Evolutionary conservation across 2,329 filamentous ascomycete genomes (phyloP), one percentile per base, ranked within the genome.

Genomic region (Aureobasidium subglaciale): DNA sequence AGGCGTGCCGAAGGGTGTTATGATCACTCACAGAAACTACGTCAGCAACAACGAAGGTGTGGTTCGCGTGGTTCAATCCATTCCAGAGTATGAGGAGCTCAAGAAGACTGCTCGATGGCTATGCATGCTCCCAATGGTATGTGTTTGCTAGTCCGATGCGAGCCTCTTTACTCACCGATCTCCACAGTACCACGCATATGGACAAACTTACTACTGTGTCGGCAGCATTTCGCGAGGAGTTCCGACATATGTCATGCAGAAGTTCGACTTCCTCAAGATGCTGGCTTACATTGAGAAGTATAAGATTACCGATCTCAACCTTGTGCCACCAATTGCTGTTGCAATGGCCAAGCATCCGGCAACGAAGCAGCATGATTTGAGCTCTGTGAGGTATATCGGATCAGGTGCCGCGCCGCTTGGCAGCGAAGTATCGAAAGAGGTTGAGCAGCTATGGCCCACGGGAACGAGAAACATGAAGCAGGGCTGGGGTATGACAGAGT

Each of bases 401-500:
- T 81, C 75, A 50, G 88, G 88, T 30, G 88, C 87, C 1, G 88
- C 89, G 6, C 88, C 88, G 1, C 63, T 76, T 13, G 72, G 72
- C 6, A 60, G 66, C 25, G 73, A 76, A 58, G 65, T 71, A 0
- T 67, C 65, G 34, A 63, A 59, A 7, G 82, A 85, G 60, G 78
- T 83, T 9, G 78, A 86, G 65, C 76, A 72, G 57, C 64, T 84
- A 56, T 83, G 83, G 75, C 69, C 72, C 1, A 65, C 61, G 1
- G 72, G 75, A 13, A 64, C 69, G 20, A 69, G 82, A 22, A 78
- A 78, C 61, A 65, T 84, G 25, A 79, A 78, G 65, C 88, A 92
- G 42, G 89, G 88, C 4, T 95, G 88, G 86, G 90, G 90, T 5
- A 92, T 95, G 89, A 93, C 89, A 1, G 89, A 93, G 65, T 69